A percentile compares a stretch with the other conserved stretches of the same genome.
These are phyloP conservation scores for Boletus eberwhitei DNA, from an alignment of 768 basidiomycete genomes.

Conservation along the genomic window DNA sequence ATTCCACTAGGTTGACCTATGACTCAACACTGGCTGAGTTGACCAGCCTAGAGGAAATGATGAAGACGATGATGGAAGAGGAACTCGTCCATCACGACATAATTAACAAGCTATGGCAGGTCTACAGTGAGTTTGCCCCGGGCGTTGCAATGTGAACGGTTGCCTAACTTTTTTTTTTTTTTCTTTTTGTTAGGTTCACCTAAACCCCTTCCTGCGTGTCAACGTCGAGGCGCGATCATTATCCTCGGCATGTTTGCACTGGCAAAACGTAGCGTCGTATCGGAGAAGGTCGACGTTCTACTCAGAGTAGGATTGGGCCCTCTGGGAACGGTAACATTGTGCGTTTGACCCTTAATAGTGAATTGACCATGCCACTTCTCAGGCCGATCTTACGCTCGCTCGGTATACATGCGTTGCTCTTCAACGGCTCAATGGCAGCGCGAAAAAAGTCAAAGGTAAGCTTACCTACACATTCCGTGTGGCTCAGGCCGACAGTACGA, in stretches of 20 bases:
- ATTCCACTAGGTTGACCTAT: conserved; percentile 69
- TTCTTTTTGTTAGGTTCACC: conserved; percentile 54
- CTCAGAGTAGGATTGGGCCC: conserved; percentile 84
- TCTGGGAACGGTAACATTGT: conserved; percentile 64
- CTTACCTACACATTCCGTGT: background rate
- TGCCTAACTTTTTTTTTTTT: background rate
- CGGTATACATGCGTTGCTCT: conserved; percentile 92
- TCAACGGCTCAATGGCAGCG: conserved; percentile 88
- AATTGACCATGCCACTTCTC: background rate
- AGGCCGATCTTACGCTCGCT: conserved; percentile 88
- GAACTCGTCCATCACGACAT: conserved; percentile 80
- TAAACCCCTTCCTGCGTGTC: conserved; percentile 70
- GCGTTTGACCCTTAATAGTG: background rate
- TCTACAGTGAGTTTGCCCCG: conserved; percentile 67
- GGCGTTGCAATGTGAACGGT: background rate
- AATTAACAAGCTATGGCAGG: conserved; percentile 90
- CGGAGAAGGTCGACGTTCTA: conserved; percentile 79
- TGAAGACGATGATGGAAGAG: conserved; percentile 94
- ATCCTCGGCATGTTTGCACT: conserved; percentile 96
- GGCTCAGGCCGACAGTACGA: background rate
- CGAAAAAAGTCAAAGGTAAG: conserved; percentile 94
- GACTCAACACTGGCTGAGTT: conserved; percentile 91
- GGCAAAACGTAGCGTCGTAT: conserved; percentile 73
- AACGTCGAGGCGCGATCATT: conserved; percentile 93
- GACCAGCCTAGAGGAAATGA: conserved; percentile 94